Conservation (phyloP, 192 early-diverging fungal species). For the Coemansia reversa region DNA sequence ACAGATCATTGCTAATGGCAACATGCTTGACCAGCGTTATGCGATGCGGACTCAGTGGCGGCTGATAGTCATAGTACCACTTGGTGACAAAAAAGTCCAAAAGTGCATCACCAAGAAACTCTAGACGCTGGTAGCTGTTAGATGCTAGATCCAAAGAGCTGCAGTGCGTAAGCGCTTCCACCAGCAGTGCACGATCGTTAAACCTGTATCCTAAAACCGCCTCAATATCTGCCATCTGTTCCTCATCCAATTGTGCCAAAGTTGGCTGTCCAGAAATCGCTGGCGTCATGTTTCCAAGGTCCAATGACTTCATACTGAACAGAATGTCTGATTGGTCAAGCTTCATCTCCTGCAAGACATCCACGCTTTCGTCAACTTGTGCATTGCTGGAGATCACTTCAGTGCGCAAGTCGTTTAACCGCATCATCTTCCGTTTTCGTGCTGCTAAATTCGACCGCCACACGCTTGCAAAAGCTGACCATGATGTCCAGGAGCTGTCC, state of each 20-base stretch:
- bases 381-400: slow-evolving; percentile 7
- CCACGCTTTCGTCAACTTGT: slow-evolving; percentile 4
- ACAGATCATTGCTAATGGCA: slow-evolving; percentile 82
- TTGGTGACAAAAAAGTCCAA: slow-evolving; percentile 77
- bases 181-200: slow-evolving; percentile 62
- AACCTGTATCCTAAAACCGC: slow-evolving; percentile 62
- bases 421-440: slow-evolving; percentile 19
- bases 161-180: slow-evolving; percentile 87
- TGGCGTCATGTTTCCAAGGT: background rate
- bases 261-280: background rate
- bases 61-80: slow-evolving; percentile 70
- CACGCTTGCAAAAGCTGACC: slow-evolving; percentile 21
- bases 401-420: slow-evolving; percentile 14
- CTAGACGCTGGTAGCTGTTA: slow-evolving; percentile 85
- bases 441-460: slow-evolving; percentile 19
- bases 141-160: slow-evolving; percentile 58
- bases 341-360: slow-evolving; percentile 27
- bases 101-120: slow-evolving; percentile 83
- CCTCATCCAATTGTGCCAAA: background rate
- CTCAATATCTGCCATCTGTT: slow-evolving; percentile 23
- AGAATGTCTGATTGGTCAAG: slow-evolving; percentile 38
- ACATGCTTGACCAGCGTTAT: slow-evolving; percentile 84
- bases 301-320: slow-evolving; percentile 5
- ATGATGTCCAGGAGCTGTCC: slow-evolving; percentile 27
- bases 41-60: slow-evolving; percentile 66